Evolutionary conservation across 2,329 filamentous ascomycete genomes (phyloP).

Genomic region (Daldinia eschscholtzii): DNA sequence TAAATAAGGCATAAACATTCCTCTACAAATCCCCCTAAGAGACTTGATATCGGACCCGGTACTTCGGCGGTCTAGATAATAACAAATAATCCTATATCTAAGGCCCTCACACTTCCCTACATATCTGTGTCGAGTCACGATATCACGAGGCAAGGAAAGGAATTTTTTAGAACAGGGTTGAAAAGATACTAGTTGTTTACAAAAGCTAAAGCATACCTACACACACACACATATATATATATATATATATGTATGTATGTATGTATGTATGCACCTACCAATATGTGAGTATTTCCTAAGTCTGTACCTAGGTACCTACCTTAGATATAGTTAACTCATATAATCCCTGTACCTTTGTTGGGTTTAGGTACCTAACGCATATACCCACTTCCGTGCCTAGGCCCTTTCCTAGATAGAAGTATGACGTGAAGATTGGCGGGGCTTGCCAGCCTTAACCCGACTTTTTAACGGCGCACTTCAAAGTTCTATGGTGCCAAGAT

Average conservation of each 20-base stretch:
- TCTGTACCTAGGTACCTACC: no score
- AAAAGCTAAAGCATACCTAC: no score
- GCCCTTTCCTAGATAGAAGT: not conserved
- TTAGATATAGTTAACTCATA: no score
- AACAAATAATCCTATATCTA: not conserved
- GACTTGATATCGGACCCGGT: not conserved
- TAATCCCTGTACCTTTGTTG: slow-evolving; percentile 2
- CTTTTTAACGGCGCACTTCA: not conserved
- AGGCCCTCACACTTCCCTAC: not conserved
- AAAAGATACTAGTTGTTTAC: not conserved
- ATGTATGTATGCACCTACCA: slow-evolving; percentile 1
- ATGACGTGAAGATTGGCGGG: slow-evolving; percentile 24
- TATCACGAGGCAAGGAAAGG: not conserved
- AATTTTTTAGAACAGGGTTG: not conserved
- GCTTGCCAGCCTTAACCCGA: not conserved
- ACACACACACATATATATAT: no score
- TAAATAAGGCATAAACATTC: slow-evolving; percentile 37
- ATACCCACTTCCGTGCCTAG: not conserved
- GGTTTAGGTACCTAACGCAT: not conserved
- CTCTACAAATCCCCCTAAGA: not conserved
- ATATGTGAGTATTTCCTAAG: not conserved
- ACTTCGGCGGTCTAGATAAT: slow-evolving; percentile 1
- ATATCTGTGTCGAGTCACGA: not conserved
- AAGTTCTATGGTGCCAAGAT: slow-evolving; percentile 8
- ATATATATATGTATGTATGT: no score